Conservation (phyloP, 257 asterid species). For the Avicennia marina region DNA sequence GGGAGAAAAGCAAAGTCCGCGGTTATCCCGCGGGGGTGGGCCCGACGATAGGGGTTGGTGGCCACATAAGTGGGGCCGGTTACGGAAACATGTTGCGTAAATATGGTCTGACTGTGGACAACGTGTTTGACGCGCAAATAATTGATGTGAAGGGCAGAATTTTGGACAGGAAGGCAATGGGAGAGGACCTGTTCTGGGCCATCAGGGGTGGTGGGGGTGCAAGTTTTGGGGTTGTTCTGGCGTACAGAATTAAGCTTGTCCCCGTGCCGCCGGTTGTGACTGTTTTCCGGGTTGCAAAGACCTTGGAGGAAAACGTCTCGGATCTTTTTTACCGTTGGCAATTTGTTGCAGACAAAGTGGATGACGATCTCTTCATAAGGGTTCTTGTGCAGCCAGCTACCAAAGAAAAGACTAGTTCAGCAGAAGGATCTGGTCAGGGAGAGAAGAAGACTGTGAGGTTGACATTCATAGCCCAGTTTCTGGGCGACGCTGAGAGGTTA, state of each 20-base stretch:
- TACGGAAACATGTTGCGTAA: constrained; percentile 55
- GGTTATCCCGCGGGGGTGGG: constrained; percentile 55
- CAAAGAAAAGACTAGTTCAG: no score
- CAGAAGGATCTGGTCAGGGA: no score
- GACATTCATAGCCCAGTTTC: constrained; percentile 23
- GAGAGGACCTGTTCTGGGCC: constrained; percentile 63
- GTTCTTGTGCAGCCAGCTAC: constrained; percentile 17
- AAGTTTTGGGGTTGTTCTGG: constrained; percentile 41
- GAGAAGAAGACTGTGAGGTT: constrained; percentile 3
- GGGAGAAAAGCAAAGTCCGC: constrained; percentile 22
- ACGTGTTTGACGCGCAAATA: constrained; percentile 39
- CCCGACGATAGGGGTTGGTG: constrained; percentile 57
- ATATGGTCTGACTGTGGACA: constrained; percentile 48
- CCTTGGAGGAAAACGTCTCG: constrained; percentile 16
- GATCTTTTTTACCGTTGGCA: constrained; percentile 18
- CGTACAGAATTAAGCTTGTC: constrained; percentile 41
- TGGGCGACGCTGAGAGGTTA: constrained; percentile 22
- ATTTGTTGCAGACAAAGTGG: constrained; percentile 12
- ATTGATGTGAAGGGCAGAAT: constrained; percentile 39
- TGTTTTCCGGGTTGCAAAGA: constrained; percentile 11
- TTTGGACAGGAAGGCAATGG: constrained; percentile 43
- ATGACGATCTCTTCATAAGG: constrained; percentile 25
- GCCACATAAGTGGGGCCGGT: constrained; percentile 54
- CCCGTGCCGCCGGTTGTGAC: constrained; percentile 30
- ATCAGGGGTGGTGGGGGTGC: constrained; percentile 53